These are phyloP conservation scores for Boletus insuetus DNA, from an alignment of 768 basidiomycete genomes.

Conservation along the genomic window DNA sequence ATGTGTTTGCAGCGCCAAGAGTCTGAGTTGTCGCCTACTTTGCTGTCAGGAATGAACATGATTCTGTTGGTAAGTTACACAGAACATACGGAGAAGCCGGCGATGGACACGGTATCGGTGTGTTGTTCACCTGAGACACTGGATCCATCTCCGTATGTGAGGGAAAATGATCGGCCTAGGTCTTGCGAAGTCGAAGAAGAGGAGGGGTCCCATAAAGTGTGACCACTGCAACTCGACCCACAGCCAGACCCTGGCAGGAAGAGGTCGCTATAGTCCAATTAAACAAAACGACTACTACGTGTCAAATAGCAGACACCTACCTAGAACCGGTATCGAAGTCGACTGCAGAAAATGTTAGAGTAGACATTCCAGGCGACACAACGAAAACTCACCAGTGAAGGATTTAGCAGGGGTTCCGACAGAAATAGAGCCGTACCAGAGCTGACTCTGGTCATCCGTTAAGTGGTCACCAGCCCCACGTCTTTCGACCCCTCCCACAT, in stretches of 20 bases:
- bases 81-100: constrained; percentile 1
- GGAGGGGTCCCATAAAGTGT: constrained; percentile 23
- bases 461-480: background rate
- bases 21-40: constrained; percentile 11
- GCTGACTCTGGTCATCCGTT: background rate
- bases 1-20: constrained; percentile 8
- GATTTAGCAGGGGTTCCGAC: constrained; percentile 9
- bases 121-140: constrained; percentile 35
- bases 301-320: background rate
- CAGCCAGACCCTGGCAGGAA: constrained; percentile 3
- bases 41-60: background rate
- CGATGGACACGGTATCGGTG: constrained; percentile 28
- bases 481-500: background rate
- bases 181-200: constrained; percentile 26
- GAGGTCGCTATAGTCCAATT: constrained; percentile 12
- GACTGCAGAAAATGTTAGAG: background rate
- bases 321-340: constrained; percentile 32
- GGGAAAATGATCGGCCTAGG: constrained; percentile 21
- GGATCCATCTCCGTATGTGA: constrained; percentile 37
- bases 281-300: background rate
- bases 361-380: too few relatives aligned
- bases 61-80: background rate
- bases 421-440: constrained; percentile 14
- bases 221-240: constrained; percentile 25
- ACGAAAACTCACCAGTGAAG: constrained; percentile 7